Percentiles rank a stretch among this genome's conserved stretches.
phyloP scores from a whole-genome alignment of 306 rosid species.

The Ceratonia siliqua region DNA sequence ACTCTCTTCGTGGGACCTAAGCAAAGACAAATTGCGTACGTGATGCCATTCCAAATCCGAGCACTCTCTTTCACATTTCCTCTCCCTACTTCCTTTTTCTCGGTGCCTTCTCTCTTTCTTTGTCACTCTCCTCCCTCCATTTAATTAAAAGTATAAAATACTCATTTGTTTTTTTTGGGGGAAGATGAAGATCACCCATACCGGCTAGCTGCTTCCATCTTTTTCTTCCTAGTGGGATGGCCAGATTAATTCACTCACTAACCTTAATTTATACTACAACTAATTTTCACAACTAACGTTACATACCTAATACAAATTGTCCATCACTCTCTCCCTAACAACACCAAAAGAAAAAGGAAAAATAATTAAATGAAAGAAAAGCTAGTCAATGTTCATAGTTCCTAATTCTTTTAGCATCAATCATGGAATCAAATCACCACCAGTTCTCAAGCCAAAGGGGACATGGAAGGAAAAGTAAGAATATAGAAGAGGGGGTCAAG shows the following conservation, averaged over 20 bases:
- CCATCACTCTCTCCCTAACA: background rate
- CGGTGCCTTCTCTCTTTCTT: conserved; percentile 37
- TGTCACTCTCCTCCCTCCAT: conserved; percentile 34
- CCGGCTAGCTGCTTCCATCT: conserved; percentile 20
- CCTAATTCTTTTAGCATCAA: background rate
- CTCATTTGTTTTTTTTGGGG: conserved; percentile 45
- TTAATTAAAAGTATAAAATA: conserved; percentile 43
- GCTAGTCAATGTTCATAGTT: background rate
- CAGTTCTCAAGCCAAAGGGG: too few species aligned
- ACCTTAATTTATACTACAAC: background rate
- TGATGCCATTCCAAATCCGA: conserved; percentile 65
- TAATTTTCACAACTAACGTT: conserved; percentile 9
- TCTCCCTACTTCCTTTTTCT: background rate
- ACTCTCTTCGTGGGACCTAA: conserved; percentile 47
- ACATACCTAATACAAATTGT: conserved; percentile 17
- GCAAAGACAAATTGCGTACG: conserved; percentile 52
- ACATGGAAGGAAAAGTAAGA: background rate
- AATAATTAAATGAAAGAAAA: background rate
- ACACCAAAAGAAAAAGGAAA: background rate
- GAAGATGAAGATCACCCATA: conserved; percentile 52
- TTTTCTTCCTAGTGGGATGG: conserved; percentile 19
- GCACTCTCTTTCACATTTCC: conserved; percentile 54
- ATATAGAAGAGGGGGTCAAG: background rate
- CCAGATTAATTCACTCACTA: conserved; percentile 11
- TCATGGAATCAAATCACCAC: conserved; percentile 12